Base-by-base conservation (phyloP, 768 basidiomycete species). In the Kwoniella botswanensis region DNA sequence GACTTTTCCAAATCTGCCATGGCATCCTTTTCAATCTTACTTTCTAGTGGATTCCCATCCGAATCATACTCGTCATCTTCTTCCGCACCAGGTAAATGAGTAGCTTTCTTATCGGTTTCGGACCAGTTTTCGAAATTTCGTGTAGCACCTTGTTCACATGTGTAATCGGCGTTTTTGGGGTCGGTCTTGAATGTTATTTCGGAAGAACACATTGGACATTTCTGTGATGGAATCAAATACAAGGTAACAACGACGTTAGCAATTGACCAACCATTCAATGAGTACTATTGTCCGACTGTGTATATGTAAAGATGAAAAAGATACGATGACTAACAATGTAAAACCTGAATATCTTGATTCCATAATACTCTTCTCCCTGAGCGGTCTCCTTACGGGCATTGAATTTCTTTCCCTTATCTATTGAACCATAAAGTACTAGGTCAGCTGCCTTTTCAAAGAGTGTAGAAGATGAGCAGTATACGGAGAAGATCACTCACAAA, bases 121-220 rank as follows among this genome's bases (percentile, higher is more conserved):
- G 93, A 85, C 95, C 95, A 98, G 13, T 94, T 94, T 85, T 99
- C 97, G 80, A 98, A 98, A 82, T 98, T 99, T 4, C 97, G 89
- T 4, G 92, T 94, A 35, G 97, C 97, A 41, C 97, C 97, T 79
- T 98, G 96, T 85, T 99, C 96, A 54, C 93, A 93, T 21, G 87
- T 75, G 57, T 79, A 81, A 70, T 82, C 78, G 29, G 75, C 83
- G 53, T 75, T 84, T 76, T 96, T 96, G 21, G 96, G 96, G 82
- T 99, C 96, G 0, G 97, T 99, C 84, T 98, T 98, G 90, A 99
- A 99, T 0, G 97, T 98, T 74, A 99, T 98, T 82, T 99, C 97
- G 10, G 96, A 92, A 2, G 94, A 97, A 82, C 97, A 99, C 50
- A 94, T 85, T 15, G 94, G 95, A 79, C 96, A 86, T 82, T 84